Conservation (phyloP, 345 rosid species). For the Populus euphratica region DNA sequence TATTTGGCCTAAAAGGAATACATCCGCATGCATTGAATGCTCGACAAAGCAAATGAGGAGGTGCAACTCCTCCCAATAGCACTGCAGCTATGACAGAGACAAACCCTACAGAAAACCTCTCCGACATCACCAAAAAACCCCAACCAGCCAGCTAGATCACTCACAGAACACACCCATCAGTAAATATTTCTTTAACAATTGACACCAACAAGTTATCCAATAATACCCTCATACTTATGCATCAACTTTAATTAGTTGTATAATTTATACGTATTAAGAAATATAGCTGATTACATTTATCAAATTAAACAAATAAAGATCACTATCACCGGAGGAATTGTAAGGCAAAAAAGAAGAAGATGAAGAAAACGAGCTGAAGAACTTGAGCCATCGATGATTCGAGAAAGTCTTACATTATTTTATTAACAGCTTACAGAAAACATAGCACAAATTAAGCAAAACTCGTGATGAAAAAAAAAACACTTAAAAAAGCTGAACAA, state of each 20-base stretch:
- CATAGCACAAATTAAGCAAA: not conserved
- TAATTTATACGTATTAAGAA: not conserved
- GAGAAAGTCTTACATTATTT: slow-evolving; percentile 27
- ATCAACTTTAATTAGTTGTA: too few species aligned
- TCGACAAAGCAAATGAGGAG: slow-evolving; percentile 19
- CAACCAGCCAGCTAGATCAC: not conserved
- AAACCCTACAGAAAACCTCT: slow-evolving; percentile 20
- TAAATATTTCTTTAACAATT: not conserved
- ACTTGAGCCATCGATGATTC: slow-evolving; percentile 24
- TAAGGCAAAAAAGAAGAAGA: not conserved
- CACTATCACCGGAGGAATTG: slow-evolving; percentile 2
- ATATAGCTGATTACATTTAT: not conserved
- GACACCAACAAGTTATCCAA: too few species aligned
- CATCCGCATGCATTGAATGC: slow-evolving; percentile 43
- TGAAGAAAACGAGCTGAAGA: slow-evolving; percentile 10
- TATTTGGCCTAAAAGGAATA: slow-evolving; percentile 23
- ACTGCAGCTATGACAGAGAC: slow-evolving; percentile 12
- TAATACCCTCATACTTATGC: too few species aligned
- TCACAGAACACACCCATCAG: not conserved
- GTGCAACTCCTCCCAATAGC: slow-evolving; percentile 25
- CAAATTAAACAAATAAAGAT: not conserved
- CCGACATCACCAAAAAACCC: not conserved
- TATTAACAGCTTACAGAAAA: slow-evolving; percentile 33
- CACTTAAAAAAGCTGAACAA: not conserved
- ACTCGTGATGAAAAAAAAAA: not conserved